These are phyloP conservation scores for Bolboschoenus planiculmis DNA, from an alignment of 176 grass and related monocot genomes.

Conservation along the genomic window DNA sequence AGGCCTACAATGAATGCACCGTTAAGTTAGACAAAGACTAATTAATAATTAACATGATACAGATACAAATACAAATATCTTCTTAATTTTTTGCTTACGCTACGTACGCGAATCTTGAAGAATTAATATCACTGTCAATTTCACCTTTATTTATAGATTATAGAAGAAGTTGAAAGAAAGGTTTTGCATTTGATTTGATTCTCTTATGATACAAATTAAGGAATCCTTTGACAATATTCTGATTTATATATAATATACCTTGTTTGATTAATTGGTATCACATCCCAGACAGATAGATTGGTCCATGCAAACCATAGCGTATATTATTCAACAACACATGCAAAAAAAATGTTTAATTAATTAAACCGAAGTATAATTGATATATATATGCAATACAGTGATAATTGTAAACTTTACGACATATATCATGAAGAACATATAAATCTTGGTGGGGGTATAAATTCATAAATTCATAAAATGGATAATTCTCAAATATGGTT, in stretches of 20 bases:
- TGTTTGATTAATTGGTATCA: background rate
- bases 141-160: background rate
- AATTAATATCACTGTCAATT: conserved; percentile 5
- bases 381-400: background rate
- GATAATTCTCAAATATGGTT: too few species aligned
- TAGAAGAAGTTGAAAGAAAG: too few species aligned
- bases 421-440: too few species aligned
- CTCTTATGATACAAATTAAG: too few species aligned
- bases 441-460: too few species aligned
- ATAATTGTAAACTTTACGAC: too few species aligned
- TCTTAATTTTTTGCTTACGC: background rate
- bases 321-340: background rate
- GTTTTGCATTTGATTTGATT: too few species aligned
- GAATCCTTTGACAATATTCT: background rate
- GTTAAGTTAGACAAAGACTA: background rate
- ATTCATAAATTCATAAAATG: too few species aligned
- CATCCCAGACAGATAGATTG: background rate
- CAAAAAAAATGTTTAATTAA: too few species aligned
- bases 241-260: background rate
- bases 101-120: background rate
- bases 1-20: background rate
- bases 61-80: background rate
- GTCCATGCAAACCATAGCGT: too few species aligned
- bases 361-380: background rate
- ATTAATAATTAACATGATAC: too few species aligned